These are phyloP conservation scores for Tagetes erecta DNA, from an alignment of 129 eudicot genomes.

Conservation along the genomic window DNA sequence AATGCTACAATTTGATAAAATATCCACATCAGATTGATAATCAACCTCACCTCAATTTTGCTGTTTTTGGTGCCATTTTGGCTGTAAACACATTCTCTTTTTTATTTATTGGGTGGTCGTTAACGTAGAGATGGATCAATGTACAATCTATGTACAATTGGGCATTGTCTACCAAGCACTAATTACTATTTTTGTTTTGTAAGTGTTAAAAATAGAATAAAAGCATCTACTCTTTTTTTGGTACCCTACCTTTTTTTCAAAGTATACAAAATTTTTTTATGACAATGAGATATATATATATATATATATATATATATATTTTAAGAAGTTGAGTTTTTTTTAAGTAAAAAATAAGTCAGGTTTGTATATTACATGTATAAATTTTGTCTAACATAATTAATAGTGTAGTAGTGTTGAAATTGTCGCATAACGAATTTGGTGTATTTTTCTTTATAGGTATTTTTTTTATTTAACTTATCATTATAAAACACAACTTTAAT, in stretches of 20 bases:
- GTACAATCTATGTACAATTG: neutral
- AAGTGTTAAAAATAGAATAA: too few relatives aligned
- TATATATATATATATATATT: too few relatives aligned
- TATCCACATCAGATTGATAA: slow-evolving; percentile 38
- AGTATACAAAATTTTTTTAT: neutral
- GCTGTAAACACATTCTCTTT: slow-evolving; percentile 32
- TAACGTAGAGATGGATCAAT: slow-evolving; percentile 31
- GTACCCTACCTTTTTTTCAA: neutral
- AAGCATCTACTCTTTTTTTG: neutral
- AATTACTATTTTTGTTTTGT: neutral
- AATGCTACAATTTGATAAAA: slow-evolving; percentile 30
- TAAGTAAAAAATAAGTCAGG: neutral
- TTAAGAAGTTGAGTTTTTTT: too few relatives aligned
- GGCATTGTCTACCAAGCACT: neutral
- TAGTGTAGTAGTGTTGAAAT: too few relatives aligned
- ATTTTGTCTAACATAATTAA: too few relatives aligned
- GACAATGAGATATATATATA: too few relatives aligned
- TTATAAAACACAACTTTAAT: too few relatives aligned
- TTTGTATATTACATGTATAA: neutral
- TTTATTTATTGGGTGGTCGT: neutral
- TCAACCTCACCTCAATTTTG: slow-evolving; percentile 27
- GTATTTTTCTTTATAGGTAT: neutral
- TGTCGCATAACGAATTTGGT: too few relatives aligned
- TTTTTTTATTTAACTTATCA: too few relatives aligned
- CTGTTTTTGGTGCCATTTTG: slow-evolving; percentile 27